phyloP scores from a whole-genome alignment of 345 rosid genomes.

The Citropsis articulata region DNA sequence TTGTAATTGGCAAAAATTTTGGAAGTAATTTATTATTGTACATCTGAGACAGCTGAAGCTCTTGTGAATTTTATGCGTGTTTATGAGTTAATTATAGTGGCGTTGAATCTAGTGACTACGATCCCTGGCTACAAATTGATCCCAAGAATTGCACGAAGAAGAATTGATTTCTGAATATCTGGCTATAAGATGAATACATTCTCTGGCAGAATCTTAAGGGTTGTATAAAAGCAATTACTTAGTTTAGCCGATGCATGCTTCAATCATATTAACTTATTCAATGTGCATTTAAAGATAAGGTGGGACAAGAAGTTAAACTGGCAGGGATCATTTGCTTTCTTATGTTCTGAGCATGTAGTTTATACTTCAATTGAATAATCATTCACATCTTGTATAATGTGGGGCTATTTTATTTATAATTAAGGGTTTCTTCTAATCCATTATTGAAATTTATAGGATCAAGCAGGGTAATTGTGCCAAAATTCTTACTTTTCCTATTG shows the following conservation, averaged over 20 bases:
- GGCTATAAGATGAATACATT: background rate
- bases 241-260: background rate
- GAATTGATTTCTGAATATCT: background rate
- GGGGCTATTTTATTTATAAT: background rate
- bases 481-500: slow-evolving; percentile 13
- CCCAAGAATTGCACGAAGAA: background rate
- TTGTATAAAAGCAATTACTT: background rate
- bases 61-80: background rate
- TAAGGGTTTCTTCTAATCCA: background rate
- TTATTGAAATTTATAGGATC: background rate
- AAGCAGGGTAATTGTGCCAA: background rate
- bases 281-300: background rate
- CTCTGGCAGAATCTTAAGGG: background rate
- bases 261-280: background rate
- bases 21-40: background rate
- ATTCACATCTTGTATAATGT: background rate
- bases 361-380: background rate
- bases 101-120: background rate
- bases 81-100: background rate
- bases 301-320: background rate
- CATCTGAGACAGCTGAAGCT: slow-evolving; percentile 6
- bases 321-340: background rate
- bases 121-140: background rate
- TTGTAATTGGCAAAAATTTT: background rate
- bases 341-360: background rate